Percentiles rank a stretch among this genome's conserved stretches.
phyloP scores from a whole-genome alignment of 2,329 filamentous ascomycete genomes.

The Verticillium dahliae region DNA sequence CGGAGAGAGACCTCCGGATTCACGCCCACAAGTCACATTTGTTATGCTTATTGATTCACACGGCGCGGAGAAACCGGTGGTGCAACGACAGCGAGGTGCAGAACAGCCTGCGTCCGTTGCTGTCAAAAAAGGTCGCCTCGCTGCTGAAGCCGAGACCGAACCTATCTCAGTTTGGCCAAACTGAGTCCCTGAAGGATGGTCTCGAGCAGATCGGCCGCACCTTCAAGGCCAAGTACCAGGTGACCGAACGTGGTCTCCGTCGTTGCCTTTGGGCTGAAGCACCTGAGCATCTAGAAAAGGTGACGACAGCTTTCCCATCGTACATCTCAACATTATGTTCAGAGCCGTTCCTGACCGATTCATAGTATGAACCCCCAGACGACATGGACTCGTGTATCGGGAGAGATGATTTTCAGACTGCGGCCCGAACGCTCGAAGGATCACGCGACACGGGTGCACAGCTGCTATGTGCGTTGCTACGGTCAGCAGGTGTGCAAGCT shows the following conservation, averaged over 20 bases:
- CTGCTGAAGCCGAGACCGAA: conserved; percentile 63
- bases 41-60: conserved; percentile 74
- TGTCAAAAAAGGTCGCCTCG: conserved; percentile 58
- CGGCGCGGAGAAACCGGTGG: conserved; percentile 75
- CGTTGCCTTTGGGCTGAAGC: conserved; percentile 71
- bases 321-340: background rate
- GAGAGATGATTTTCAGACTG: conserved; percentile 64
- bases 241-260: conserved; percentile 65
- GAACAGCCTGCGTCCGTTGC: conserved; percentile 53
- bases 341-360: conserved; percentile 14
- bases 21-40: conserved; percentile 84
- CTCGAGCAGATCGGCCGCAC: conserved; percentile 61
- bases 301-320: conserved; percentile 23
- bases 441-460: conserved; percentile 88
- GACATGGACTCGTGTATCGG: conserved; percentile 64
- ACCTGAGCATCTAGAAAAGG: conserved; percentile 51
- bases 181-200: conserved; percentile 72
- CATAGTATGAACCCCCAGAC: conserved; percentile 48
- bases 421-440: conserved; percentile 64
- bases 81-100: conserved; percentile 74
- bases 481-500: conserved; percentile 73
- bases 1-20: conserved; percentile 52
- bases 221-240: conserved; percentile 64
- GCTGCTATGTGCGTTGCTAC: conserved; percentile 80
- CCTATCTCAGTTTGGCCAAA: conserved; percentile 67